A percentile compares a stretch with the other conserved stretches of the same genome.
Evolutionary conservation across 371 early-diverging fungal species (phyloP).

Genomic region (Batrachochytrium dendrobatidis): DNA sequence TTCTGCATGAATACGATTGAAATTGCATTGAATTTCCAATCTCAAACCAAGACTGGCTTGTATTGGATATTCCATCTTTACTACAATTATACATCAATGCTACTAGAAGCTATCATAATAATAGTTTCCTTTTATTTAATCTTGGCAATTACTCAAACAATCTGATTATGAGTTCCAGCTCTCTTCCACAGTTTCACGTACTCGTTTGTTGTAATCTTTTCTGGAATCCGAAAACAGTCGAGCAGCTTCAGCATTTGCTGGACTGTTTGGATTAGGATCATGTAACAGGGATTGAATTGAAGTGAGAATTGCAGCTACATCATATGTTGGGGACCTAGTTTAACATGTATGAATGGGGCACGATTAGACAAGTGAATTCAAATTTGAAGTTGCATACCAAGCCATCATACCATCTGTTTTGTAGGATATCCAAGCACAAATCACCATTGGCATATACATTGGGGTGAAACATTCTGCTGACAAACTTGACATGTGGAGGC

Average conservation of each 20-base stretch:
- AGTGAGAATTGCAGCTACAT: constrained; percentile 92
- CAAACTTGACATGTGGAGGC: constrained; percentile 96
- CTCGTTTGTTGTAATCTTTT: constrained; percentile 89
- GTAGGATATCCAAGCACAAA: constrained; percentile 97
- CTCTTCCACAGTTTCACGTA: constrained; percentile 87
- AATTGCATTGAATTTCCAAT: too few species aligned
- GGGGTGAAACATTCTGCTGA: constrained; percentile 98
- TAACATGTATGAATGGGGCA: not conserved
- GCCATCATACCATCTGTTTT: constrained; percentile 75
- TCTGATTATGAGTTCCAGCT: constrained; percentile 62
- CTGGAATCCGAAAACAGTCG: constrained; percentile 84
- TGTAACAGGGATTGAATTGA: constrained; percentile 96
- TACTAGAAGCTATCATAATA: too few species aligned
- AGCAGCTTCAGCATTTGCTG: constrained; percentile 98
- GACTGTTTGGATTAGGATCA: constrained; percentile 97
- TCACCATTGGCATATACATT: constrained; percentile 99
- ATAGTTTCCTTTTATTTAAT: too few species aligned
- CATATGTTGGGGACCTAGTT: constrained; percentile 83
- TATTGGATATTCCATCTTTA: too few species aligned
- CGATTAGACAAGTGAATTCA: not conserved
- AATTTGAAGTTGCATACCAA: not conserved
- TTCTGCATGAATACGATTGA: too few species aligned
- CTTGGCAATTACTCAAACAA: too few species aligned
- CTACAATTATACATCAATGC: too few species aligned
- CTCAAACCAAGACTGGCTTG: too few species aligned